Base-by-base conservation (phyloP, 345 rosid species). In the Melastoma malabathricum region DNA sequence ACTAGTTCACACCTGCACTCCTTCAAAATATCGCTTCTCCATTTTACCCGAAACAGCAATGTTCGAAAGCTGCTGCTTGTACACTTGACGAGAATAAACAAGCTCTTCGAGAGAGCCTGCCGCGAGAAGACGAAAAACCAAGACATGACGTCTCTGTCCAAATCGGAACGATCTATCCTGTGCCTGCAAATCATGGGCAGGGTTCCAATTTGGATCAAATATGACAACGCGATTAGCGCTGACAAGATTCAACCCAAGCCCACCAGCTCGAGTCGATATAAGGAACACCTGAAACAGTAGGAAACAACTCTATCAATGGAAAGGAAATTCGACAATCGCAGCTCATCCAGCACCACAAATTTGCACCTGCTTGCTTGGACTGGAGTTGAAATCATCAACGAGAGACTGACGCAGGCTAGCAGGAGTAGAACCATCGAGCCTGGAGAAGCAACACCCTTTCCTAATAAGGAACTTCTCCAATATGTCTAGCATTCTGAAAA, bases 221-320 rank as follows among this genome's bases (percentile, higher is more conserved):
- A 92, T 82, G 49, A 92, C 93, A 59, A 87, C 96, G 3, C 95
- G 87, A 63, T 92, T 87, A 4, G 96, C 98, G 20, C 95, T 84
- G 47, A 82, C 96, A 58, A 87, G 98, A 81, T 92, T 92, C 70
- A 92, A 73, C 50, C 98, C 98, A 55, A 92, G 87, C 53, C 96
- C 98, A 64, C 98, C 96, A 59, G 96, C 98, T 72, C 94, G 78
- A 60, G 96, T 84, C 50, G 98, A 90, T 77, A 90, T 90, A n/a
- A 86, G 78, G 77, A 90, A 86, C 31, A 86, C 97, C 97, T 89
- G 71, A 65, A 50, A 48, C 13, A 53, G 23, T 48, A 56, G 43
- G 17, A 62, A 2, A 3, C 31, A 27, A 27, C 3, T 27, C 31
- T 6, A 27, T 27, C 31, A 27, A 27, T 27, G 31, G 31, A 27